These are phyloP conservation scores for Theileria parva DNA, from an alignment of 169 alveolate genomes.

Conservation along the genomic window DNA sequence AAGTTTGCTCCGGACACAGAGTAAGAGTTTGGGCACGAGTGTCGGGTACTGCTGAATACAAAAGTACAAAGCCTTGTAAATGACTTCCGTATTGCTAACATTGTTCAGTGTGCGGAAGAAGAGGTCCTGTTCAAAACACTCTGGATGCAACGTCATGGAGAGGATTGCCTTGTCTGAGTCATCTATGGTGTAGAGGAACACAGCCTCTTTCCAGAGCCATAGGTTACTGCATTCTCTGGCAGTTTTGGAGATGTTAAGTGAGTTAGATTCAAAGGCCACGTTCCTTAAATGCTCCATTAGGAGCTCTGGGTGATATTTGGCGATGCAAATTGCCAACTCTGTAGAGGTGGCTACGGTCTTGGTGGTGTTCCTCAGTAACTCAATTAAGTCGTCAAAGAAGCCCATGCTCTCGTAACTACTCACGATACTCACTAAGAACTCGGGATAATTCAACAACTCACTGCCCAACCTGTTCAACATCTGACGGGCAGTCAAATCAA, in stretches of 20 bases:
- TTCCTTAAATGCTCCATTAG: slow-evolving; percentile 91
- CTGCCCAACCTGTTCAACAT: slow-evolving; percentile 93
- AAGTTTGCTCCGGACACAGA: slow-evolving; percentile 78
- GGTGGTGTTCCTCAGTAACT: slow-evolving; percentile 57
- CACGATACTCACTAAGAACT: slow-evolving; percentile 92
- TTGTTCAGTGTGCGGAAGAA: slow-evolving; percentile 70
- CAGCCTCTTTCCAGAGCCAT: slow-evolving; percentile 86
- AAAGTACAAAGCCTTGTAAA: slow-evolving; percentile 96
- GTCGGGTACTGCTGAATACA: slow-evolving; percentile 98
- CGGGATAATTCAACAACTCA: slow-evolving; percentile 97
- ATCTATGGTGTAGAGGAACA: slow-evolving; percentile 91
- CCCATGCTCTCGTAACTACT: slow-evolving; percentile 64
- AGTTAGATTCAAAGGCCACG: slow-evolving; percentile 19
- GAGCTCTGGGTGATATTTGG: slow-evolving; percentile 96
- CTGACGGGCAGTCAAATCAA: too few relatives aligned
- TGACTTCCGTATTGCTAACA: slow-evolving; percentile 93
- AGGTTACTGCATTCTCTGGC: slow-evolving; percentile 88
- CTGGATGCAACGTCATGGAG: slow-evolving; percentile 96
- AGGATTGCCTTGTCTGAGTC: slow-evolving; percentile 95
- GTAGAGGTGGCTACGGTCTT: slow-evolving; percentile 89
- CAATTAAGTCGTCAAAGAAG: slow-evolving; percentile 55
- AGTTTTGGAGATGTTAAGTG: slow-evolving; percentile 91
- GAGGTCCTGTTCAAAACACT: slow-evolving; percentile 91
- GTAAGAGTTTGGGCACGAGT: slow-evolving; percentile 89
- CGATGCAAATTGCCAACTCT: slow-evolving; percentile 97